Evolutionary conservation across 768 basidiomycete genomes (phyloP).

Genomic region (Tricholomella constricta): DNA sequence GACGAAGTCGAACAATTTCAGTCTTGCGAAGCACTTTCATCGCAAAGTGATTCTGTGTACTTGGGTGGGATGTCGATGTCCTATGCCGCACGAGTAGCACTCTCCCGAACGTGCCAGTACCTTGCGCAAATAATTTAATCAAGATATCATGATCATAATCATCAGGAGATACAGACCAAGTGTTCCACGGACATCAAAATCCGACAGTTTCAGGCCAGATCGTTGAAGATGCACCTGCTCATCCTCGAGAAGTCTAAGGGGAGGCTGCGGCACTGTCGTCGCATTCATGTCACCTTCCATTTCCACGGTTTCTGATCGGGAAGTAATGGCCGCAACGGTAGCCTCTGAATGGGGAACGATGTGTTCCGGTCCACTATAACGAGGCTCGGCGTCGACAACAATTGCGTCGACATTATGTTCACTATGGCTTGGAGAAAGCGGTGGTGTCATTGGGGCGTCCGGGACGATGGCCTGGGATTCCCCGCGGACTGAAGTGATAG

Average conservation of each 20-base stretch:
- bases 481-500: constrained; percentile 17
- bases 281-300: constrained; percentile 29
- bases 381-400: constrained; percentile 39
- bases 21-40: constrained; percentile 89
- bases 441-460: constrained; percentile 71
- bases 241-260: constrained; percentile 65
- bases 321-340: constrained; percentile 8
- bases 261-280: constrained; percentile 33
- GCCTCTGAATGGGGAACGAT: constrained; percentile 6
- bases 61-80: constrained; percentile 44
- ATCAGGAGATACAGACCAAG: constrained; percentile 50
- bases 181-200: constrained; percentile 82
- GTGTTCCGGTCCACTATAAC: constrained; percentile 32
- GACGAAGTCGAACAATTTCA: constrained; percentile 85
- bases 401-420: constrained; percentile 39
- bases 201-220: constrained; percentile 65
- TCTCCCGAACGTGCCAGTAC: constrained; percentile 95
- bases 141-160: constrained; percentile 1
- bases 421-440: constrained; percentile 61
- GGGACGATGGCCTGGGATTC: constrained; percentile 46
- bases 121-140: constrained; percentile 38
- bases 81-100: constrained; percentile 88
- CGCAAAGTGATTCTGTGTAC: constrained; percentile 70
- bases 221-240: constrained; percentile 65
- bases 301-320: constrained; percentile 16